Base-by-base conservation (phyloP, 1,139 yeast genomes). In the Kurtzmaniella natalensis region DNA sequence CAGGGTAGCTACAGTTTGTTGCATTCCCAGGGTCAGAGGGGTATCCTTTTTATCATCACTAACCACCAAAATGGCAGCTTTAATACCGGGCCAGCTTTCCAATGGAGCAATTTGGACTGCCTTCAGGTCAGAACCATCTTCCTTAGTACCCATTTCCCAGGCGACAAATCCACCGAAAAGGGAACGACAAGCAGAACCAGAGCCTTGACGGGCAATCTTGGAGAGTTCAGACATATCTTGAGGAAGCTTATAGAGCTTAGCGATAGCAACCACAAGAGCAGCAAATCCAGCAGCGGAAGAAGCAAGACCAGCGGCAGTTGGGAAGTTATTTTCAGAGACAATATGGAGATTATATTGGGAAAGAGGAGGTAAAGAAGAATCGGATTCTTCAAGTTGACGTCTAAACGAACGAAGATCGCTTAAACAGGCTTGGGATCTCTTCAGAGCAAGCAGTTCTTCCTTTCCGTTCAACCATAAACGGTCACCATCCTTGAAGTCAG, bases 231-330 rank as follows among this genome's bases (percentile, higher is more conserved):
- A 83, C 54, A 76, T 70, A 40, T 82, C 75, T 49, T 83, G 83
- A 14, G 95, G 95, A 40, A 94, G 76, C 57, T 84, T 59, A 61
- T 78, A 92, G 40, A 92, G 70, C 51, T 74, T 74, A 17, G 98
- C 89, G 51, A 92, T 77, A 18, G 96, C 88, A 32, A 77, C 76
- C 21, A 92, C 94, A 44, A 92, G 72, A 4, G 98, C 98, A 32
- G 98, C 96, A 59, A 88, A 89, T 0, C 99, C 99, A 8, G 97
- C 96, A 8, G 98, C 98, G 7, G 95, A 84, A 1, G 96, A 87
- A 0, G 98, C 98, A 46, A 92, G 74, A 3, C 98, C 98, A 11
- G 98, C 98, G 25, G 98, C 98, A 18, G 98, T 92, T 33, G 99
- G 99, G 72, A 92, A 92, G 63, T 94, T 94, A 68, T 92, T 92